Conservation (phyloP, 1,284 basidiomycete genomes). For the Volvariella surrecta region DNA sequence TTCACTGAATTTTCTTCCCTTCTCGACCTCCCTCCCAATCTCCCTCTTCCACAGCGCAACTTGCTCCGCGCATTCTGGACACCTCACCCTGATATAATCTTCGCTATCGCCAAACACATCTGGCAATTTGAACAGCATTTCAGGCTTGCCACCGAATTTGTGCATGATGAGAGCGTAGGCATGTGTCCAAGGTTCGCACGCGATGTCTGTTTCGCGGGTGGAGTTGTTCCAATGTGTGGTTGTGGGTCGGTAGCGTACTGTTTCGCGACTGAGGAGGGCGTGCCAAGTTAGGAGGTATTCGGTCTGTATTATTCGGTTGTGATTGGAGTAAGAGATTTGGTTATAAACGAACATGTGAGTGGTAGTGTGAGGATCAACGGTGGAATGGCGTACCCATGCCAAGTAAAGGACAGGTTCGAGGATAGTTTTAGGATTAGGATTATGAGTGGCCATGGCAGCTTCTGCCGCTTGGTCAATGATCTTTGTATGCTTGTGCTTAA, state of each 20-base stretch:
- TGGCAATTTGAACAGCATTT: background rate
- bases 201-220: background rate
- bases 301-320: background rate
- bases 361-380: too few species aligned
- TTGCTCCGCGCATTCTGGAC: background rate
- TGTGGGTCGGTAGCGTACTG: background rate
- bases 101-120: background rate
- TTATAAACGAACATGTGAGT: too few species aligned
- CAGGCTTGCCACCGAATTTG: background rate
- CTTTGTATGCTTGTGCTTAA: conserved; percentile 1
- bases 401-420: background rate
- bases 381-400: background rate
- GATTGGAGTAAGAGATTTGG: background rate
- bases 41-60: background rate
- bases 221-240: background rate
- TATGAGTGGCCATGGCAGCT: background rate
- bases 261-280: background rate
- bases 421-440: background rate
- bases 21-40: conserved; percentile 1
- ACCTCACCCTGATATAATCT: background rate
- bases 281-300: background rate
- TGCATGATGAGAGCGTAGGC: background rate
- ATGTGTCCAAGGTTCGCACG: conserved; percentile 1
- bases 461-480: background rate
- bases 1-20: background rate